phyloP scores from a whole-genome alignment of 306 rosid species.

The Canavalia gladiata region DNA sequence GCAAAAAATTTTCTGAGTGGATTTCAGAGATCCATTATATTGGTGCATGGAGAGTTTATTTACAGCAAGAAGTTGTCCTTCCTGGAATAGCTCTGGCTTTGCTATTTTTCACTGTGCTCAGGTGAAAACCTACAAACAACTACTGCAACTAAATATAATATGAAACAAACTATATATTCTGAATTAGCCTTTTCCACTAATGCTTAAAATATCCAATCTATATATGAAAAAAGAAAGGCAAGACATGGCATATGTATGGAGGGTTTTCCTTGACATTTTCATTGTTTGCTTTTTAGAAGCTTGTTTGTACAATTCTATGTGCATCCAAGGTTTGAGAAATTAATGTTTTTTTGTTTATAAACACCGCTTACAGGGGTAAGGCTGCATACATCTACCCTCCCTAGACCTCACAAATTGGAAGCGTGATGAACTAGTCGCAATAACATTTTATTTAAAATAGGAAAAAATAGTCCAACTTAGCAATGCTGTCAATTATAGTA shows the following conservation, averaged over 20 bases:
- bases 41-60: constrained; percentile 78
- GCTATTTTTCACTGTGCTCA: constrained; percentile 85
- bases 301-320: neutral
- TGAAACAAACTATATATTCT: neutral
- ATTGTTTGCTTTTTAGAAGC: constrained; percentile 13
- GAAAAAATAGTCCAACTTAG: neutral
- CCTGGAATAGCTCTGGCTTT: constrained; percentile 88
- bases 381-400: too few species aligned
- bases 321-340: neutral
- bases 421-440: too few species aligned
- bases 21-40: constrained; percentile 63
- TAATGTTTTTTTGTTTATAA: neutral
- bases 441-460: too few species aligned
- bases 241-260: neutral
- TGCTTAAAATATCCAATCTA: neutral
- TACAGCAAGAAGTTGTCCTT: constrained; percentile 77
- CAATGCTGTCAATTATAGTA: neutral
- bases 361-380: neutral
- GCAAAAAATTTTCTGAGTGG: constrained; percentile 38
- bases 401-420: too few species aligned
- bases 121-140: constrained; percentile 55
- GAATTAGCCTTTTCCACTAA: constrained; percentile 3
- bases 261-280: constrained; percentile 8
- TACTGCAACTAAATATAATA: constrained; percentile 9
- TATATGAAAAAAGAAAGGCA: neutral